Percentiles rank a stretch among this genome's conserved stretches.
Conservation (phyloP, 805 yeast species). For the Candida hungchunana region DNA sequence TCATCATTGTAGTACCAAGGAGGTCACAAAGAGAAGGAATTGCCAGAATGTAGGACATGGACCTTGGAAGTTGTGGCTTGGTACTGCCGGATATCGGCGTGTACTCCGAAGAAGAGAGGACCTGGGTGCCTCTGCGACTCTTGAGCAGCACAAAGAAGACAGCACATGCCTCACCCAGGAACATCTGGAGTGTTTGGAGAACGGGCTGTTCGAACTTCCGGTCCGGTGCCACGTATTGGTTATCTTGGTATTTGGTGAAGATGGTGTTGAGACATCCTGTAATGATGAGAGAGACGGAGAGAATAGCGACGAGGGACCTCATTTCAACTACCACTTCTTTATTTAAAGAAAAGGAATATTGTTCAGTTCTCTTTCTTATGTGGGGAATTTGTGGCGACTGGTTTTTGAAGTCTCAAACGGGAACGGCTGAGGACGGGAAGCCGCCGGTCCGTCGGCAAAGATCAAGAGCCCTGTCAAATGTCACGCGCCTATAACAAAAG, state of each 20-base stretch:
- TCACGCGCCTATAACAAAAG: slow-evolving; percentile 1
- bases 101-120: slow-evolving; percentile 1
- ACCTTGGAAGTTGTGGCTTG: slow-evolving; percentile 20
- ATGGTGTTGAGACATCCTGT: slow-evolving; percentile 74
- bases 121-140: slow-evolving; percentile 3
- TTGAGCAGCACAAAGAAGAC: slow-evolving; percentile 36
- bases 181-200: slow-evolving; percentile 77
- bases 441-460: background rate
- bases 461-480: background rate
- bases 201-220: slow-evolving; percentile 70
- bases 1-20: slow-evolving; percentile 69
- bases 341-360: too few relatives aligned
- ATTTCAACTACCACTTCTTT: too few relatives aligned
- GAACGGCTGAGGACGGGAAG: too few relatives aligned
- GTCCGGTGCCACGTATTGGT: slow-evolving; percentile 57
- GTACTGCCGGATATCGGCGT: slow-evolving; percentile 1
- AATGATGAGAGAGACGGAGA: slow-evolving; percentile 48
- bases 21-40: slow-evolving; percentile 72
- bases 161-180: slow-evolving; percentile 61
- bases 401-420: background rate
- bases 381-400: background rate
- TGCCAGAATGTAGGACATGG: slow-evolving; percentile 37
- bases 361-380: too few relatives aligned
- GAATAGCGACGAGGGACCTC: slow-evolving; percentile 11
- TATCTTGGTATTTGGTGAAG: slow-evolving; percentile 71